A percentile compares a stretch with the other conserved stretches of the same genome.
Evolutionary conservation across 2,329 filamentous ascomycete genomes (phyloP).

Genomic region (Onygenales sp.): DNA sequence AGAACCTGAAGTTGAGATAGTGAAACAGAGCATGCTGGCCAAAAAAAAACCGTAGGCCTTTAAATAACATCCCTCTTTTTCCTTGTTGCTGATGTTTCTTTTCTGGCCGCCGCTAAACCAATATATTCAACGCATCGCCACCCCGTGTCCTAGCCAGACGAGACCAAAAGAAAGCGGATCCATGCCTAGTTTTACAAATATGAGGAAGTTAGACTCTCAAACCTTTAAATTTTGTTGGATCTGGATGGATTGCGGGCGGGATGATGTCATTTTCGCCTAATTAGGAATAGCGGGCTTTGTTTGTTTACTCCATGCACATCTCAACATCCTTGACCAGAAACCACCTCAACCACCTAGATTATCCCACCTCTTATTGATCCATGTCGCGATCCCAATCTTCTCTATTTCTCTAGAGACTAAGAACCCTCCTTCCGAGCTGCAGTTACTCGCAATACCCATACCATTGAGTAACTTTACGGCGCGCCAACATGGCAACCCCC

Average conservation of each 20-base stretch:
- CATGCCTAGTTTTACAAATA: not conserved
- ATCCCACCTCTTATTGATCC: not conserved
- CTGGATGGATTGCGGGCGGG: not conserved
- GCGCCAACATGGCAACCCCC: constrained; percentile 3
- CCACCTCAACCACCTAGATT: not conserved
- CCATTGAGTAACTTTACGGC: not conserved
- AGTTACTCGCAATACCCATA: not conserved
- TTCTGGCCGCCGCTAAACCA: too few species aligned
- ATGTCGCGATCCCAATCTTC: not conserved
- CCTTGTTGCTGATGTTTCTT: too few species aligned
- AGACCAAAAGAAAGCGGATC: too few species aligned
- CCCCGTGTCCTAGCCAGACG: too few species aligned
- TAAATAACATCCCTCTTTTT: too few species aligned
- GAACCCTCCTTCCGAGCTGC: not conserved
- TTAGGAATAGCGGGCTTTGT: constrained; percentile 3
- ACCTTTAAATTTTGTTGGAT: not conserved
- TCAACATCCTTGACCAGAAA: not conserved
- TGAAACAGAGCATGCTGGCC: too few species aligned
- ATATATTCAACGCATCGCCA: too few species aligned
- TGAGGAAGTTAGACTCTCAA: not conserved
- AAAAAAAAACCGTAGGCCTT: too few species aligned
- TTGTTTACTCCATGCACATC: constrained; percentile 1
- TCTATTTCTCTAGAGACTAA: not conserved
- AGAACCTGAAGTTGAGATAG: too few species aligned
- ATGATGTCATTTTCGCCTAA: not conserved